phyloP scores from a whole-genome alignment of 176 grass and related monocot genomes.

The Carex scoparia region DNA sequence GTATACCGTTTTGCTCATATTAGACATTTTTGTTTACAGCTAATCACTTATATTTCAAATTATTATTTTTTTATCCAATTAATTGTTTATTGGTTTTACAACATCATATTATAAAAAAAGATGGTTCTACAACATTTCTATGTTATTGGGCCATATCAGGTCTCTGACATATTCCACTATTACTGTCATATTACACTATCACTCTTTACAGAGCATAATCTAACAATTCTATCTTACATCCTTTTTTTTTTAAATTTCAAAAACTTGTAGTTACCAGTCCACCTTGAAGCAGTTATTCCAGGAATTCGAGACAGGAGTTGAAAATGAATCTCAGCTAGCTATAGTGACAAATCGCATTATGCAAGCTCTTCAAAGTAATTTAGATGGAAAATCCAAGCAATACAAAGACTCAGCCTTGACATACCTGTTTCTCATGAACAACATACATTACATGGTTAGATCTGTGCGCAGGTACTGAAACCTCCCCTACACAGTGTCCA shows the following conservation, averaged over 20 bases:
- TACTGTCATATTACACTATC: neutral
- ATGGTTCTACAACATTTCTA: neutral
- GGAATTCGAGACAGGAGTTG: slow-evolving; percentile 45
- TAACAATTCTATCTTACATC: neutral
- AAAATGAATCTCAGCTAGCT: slow-evolving; percentile 54
- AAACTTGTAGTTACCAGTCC: slow-evolving; percentile 54
- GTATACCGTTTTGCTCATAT: neutral
- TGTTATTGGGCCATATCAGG: neutral
- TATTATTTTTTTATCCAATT: neutral
- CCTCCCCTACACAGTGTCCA: neutral
- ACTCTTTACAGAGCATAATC: neutral
- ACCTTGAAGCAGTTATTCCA: slow-evolving; percentile 72
- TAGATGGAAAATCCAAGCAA: slow-evolving; percentile 72
- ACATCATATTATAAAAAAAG: neutral
- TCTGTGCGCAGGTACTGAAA: slow-evolving; percentile 58
- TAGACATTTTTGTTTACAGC: neutral
- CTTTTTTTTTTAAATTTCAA: neutral
- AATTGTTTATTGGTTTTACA: neutral
- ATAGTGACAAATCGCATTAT: slow-evolving; percentile 60
- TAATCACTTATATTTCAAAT: neutral
- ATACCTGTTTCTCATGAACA: slow-evolving; percentile 91
- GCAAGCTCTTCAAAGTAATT: slow-evolving; percentile 80
- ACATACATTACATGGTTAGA: slow-evolving; percentile 73
- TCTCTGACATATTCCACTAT: neutral
- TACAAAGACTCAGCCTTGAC: slow-evolving; percentile 78